Evolutionary conservation across 176 grass and related monocot genomes (phyloP).

Genomic region (Poa pratensis): DNA sequence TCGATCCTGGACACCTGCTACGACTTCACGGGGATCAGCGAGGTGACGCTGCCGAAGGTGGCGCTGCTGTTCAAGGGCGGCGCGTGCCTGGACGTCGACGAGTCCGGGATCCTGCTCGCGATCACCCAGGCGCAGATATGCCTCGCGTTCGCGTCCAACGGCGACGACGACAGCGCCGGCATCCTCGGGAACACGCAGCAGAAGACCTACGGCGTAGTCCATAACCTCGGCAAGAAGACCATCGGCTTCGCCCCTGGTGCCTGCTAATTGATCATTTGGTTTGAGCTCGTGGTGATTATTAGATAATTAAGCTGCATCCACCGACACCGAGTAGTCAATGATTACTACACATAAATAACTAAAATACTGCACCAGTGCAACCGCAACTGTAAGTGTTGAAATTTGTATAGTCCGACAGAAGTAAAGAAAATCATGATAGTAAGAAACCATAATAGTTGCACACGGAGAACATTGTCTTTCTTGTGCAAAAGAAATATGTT

Average conservation of each 20-base stretch:
- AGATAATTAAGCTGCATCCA: slow-evolving; percentile 24
- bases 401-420: not conserved
- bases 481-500: too few species aligned
- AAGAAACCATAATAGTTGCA: too few species aligned
- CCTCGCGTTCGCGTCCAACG: slow-evolving; percentile 69
- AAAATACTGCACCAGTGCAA: not conserved
- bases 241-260: slow-evolving; percentile 60
- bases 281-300: not conserved
- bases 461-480: too few species aligned
- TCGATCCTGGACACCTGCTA: slow-evolving; percentile 70
- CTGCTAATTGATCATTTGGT: slow-evolving; percentile 38
- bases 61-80: slow-evolving; percentile 56
- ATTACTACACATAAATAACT: not conserved
- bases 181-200: slow-evolving; percentile 88
- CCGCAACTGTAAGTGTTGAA: not conserved
- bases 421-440: not conserved
- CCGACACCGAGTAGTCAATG: not conserved
- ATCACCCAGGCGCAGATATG: slow-evolving; percentile 54
- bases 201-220: slow-evolving; percentile 63
- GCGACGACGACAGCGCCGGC: slow-evolving; percentile 25
- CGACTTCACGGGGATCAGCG: slow-evolving; percentile 47
- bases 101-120: slow-evolving; percentile 61
- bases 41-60: slow-evolving; percentile 49
- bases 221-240: slow-evolving; percentile 59
- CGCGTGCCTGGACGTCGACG: slow-evolving; percentile 51